phyloP scores from a whole-genome alignment of 768 basidiomycete genomes.

The Agrocybe praecox region DNA sequence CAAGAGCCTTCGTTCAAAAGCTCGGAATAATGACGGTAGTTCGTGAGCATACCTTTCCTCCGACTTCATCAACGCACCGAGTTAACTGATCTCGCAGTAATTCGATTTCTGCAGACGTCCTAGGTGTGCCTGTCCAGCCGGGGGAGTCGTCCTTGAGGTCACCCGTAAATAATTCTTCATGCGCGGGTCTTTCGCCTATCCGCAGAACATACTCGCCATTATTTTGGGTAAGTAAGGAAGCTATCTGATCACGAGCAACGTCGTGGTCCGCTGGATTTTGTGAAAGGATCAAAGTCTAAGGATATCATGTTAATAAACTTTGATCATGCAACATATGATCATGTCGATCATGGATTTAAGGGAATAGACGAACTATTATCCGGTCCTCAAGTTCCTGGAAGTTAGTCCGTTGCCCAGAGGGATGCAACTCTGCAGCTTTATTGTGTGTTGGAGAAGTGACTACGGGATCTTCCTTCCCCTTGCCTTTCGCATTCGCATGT shows the following conservation, averaged over 20 bases:
- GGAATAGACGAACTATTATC: constrained; percentile 53
- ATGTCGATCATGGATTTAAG: constrained; percentile 2
- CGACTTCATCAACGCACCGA: constrained; percentile 69
- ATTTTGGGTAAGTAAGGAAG: constrained; percentile 64
- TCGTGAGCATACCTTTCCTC: constrained; percentile 63
- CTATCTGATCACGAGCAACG: constrained; percentile 62
- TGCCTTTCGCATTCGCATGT: constrained; percentile 39
- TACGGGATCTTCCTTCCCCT: constrained; percentile 38
- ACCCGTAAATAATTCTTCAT: constrained; percentile 53
- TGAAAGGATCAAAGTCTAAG: constrained; percentile 49
- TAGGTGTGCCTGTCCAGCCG: constrained; percentile 56
- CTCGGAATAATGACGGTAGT: not conserved
- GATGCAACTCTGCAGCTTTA: constrained; percentile 8
- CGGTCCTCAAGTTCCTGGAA: constrained; percentile 55
- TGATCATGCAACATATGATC: constrained; percentile 1
- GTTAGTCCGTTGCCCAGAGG: constrained; percentile 9
- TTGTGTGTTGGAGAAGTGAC: constrained; percentile 1
- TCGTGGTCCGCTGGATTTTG: constrained; percentile 45
- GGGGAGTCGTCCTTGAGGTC: constrained; percentile 48
- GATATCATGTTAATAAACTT: constrained; percentile 4
- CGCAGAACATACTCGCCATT: constrained; percentile 78
- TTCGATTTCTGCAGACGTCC: constrained; percentile 56
- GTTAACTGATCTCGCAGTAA: constrained; percentile 44
- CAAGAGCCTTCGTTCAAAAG: not conserved
- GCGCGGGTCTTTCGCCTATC: constrained; percentile 70